These are phyloP conservation scores for Yamadazyma spencermartinsiae DNA, from an alignment of 1,139 yeast genomes.

Conservation along the genomic window DNA sequence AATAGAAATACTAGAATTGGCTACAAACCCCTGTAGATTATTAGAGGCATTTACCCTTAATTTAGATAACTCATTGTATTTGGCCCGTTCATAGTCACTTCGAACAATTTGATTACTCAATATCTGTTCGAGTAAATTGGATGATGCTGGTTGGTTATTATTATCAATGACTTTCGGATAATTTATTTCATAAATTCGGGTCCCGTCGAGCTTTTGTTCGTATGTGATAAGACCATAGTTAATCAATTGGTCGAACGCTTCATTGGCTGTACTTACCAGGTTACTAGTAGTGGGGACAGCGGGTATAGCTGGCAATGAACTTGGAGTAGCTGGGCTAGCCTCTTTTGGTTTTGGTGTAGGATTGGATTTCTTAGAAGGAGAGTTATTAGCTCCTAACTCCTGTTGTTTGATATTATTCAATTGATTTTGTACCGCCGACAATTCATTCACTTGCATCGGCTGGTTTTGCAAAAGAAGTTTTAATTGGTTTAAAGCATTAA, in stretches of 20 bases:
- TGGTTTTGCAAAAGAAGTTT: conserved; percentile 37
- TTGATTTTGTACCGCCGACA: conserved; percentile 41
- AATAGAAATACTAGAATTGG: conserved; percentile 29
- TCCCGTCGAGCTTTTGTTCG: conserved; percentile 46
- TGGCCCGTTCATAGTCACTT: conserved; percentile 33
- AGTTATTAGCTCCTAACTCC: conserved; percentile 21
- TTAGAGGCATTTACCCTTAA: conserved; percentile 22
- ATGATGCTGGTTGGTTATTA: conserved; percentile 18
- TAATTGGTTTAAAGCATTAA: conserved; percentile 47
- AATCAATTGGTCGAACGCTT: conserved; percentile 34
- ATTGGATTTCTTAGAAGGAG: conserved; percentile 9
- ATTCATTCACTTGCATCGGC: conserved; percentile 41
- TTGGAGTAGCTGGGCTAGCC: background rate
- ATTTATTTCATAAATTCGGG: conserved; percentile 35
- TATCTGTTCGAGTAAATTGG: conserved; percentile 35
- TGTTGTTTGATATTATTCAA: conserved; percentile 37
- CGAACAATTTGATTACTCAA: conserved; percentile 25
- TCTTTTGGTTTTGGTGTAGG: background rate
- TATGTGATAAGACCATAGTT: conserved; percentile 39
- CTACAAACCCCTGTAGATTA: conserved; percentile 40
- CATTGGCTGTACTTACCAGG: conserved; percentile 17
- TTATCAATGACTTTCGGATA: conserved; percentile 29
- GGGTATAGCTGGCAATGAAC: conserved; percentile 3
- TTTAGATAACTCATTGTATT: conserved; percentile 29
- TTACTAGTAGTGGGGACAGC: conserved; percentile 1